Percentiles rank a stretch among this genome's conserved stretches.
Conservation (phyloP, 805 yeast species). For the Ogataea ganodermae region DNA sequence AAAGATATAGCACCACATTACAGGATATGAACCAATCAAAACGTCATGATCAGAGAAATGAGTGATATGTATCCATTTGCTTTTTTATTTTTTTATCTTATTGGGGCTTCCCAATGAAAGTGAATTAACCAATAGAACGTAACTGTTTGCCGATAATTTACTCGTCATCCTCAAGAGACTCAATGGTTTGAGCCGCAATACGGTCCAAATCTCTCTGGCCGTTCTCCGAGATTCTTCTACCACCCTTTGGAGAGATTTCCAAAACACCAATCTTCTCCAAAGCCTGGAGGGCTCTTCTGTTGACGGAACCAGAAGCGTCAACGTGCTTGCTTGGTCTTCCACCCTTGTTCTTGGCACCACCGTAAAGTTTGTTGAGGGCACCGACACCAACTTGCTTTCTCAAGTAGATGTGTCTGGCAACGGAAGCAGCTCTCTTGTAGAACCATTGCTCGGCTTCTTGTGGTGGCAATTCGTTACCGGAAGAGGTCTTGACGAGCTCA, state of each 20-base stretch:
- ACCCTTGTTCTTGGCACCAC: constrained; percentile 99
- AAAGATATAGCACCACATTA: constrained; percentile 11
- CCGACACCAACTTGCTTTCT: constrained; percentile 99
- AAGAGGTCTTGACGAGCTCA: constrained; percentile 98
- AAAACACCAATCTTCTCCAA: constrained; percentile 97
- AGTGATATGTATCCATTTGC: constrained; percentile 10
- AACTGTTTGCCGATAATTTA: constrained; percentile 27
- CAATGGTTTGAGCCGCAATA: constrained; percentile 98
- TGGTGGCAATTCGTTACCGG: constrained; percentile 99
- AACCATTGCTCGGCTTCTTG: constrained; percentile 99
- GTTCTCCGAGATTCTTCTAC: constrained; percentile 98
- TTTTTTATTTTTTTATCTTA: constrained; percentile 7
- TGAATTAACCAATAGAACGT: constrained; percentile 11
- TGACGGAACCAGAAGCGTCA: constrained; percentile 98
- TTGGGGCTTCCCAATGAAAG: background rate
- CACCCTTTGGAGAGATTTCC: constrained; percentile 96
- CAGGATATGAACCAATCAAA: constrained; percentile 4
- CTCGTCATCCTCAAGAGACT: constrained; percentile 72
- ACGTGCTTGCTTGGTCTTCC: constrained; percentile 97
- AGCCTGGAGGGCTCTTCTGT: constrained; percentile 98
- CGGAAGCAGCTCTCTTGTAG: constrained; percentile 99
- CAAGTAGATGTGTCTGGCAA: constrained; percentile 99
- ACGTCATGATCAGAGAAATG: constrained; percentile 2
- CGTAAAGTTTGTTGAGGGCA: constrained; percentile 97
- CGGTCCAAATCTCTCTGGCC: constrained; percentile 99